Conservation (phyloP, 2,329 filamentous ascomycete species). For the Arthrobotrys iridis region DNA sequence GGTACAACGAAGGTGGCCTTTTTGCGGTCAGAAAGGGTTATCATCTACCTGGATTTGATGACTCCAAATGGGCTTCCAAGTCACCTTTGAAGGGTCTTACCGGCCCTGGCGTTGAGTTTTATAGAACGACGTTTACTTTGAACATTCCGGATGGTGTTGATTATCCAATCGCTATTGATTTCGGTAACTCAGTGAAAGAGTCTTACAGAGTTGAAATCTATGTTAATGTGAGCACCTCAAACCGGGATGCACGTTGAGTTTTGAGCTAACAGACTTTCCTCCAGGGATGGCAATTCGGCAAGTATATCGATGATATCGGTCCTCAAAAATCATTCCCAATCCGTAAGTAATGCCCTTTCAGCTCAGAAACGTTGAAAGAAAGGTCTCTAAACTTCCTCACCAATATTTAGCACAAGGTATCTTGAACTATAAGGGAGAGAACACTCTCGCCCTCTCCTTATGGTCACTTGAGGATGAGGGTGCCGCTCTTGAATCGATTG, state of each 20-base stretch:
- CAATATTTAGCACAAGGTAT: conserved; percentile 61
- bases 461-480: conserved; percentile 72
- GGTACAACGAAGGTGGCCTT: conserved; percentile 72
- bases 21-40: conserved; percentile 71
- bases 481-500: conserved; percentile 68
- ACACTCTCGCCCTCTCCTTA: conserved; percentile 74
- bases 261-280: not conserved
- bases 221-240: conserved; percentile 68
- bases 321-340: conserved; percentile 78
- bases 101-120: conserved; percentile 69
- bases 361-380: not conserved
- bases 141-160: conserved; percentile 69
- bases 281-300: conserved; percentile 74
- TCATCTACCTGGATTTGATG: conserved; percentile 69
- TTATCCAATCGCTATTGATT: conserved; percentile 70
- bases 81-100: conserved; percentile 63
- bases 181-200: conserved; percentile 64
- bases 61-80: conserved; percentile 63
- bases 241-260: not conserved
- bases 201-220: conserved; percentile 73
- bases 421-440: conserved; percentile 75
- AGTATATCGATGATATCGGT: conserved; percentile 74
- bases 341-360: conserved; percentile 69
- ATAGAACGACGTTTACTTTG: conserved; percentile 67
- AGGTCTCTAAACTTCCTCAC: not conserved